Base-by-base conservation (phyloP, 179 eudicot genomes). In the Patellifolia procumbens region DNA sequence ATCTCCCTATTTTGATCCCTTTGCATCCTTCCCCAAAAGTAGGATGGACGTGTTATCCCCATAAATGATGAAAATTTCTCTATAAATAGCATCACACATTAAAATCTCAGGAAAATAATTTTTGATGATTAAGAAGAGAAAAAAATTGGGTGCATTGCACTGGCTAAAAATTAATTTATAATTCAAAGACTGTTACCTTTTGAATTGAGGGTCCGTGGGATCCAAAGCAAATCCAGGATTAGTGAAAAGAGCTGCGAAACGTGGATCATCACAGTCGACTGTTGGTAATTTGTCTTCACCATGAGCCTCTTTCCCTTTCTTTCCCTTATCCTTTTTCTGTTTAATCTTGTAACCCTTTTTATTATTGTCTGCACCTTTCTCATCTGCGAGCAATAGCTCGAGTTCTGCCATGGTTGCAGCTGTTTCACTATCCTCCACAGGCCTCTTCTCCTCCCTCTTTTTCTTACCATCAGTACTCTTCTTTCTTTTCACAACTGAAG, bases 131-230 rank as follows among this genome's bases (percentile, higher is more conserved):
- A n/a, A n/a, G n/a, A n/a, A n/a, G n/a, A n/a, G n/a, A n/a, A n/a
- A n/a, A n/a, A n/a, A n/a, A n/a, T n/a, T n/a, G n/a, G n/a, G n/a
- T n/a, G n/a, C n/a, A n/a, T n/a, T n/a, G n/a, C n/a, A n/a, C n/a
- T n/a, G n/a, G n/a, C n/a, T n/a, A n/a, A n/a, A n/a, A n/a, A n/a
- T n/a, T n/a, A 20, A 12, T 26, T 15, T 4, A 2, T 5, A 45
- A 24, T 20, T 49, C 19, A 31, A 70, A 15, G 28, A 17, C 48
- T 4, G 15, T 24, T 83, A 95, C 99, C 99, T 92, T 81, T 91
- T 91, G 80, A 87, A 95, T 35, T 91, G 91, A 74, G 99, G 97
- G 81, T 92, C 97, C 7, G 99, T 95, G 43, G 99, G 98, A 80
- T 95, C 99, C 87, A 90, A 80, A 58, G 95, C 91, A 84, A 74